These are phyloP conservation scores for Colletotrichum lindemuthianum DNA, from an alignment of 2,329 filamentous ascomycete species.

Conservation along the genomic window DNA sequence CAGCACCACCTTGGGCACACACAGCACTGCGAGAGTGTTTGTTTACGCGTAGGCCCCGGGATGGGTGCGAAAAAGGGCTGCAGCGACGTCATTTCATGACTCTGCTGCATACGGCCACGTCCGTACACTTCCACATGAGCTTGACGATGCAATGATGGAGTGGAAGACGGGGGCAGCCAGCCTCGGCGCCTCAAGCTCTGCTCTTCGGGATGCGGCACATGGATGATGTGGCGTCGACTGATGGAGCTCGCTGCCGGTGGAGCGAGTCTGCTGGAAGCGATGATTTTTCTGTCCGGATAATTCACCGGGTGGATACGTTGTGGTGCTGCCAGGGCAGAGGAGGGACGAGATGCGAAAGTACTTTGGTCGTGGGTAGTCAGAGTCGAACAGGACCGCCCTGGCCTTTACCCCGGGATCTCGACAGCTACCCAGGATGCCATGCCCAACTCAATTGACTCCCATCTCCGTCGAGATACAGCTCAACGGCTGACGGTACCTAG, in stretches of 20 bases:
- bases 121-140: constrained; percentile 5
- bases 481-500: constrained; percentile 13
- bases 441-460: constrained; percentile 21
- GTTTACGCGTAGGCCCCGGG: not conserved
- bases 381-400: constrained; percentile 12
- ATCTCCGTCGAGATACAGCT: constrained; percentile 7
- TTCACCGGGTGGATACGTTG: constrained; percentile 24
- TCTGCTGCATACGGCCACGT: constrained; percentile 10
- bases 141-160: constrained; percentile 14
- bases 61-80: constrained; percentile 5
- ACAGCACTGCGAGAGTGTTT: not conserved
- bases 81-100: constrained; percentile 26
- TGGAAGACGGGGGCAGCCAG: not conserved
- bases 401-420: constrained; percentile 32
- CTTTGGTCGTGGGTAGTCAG: constrained; percentile 19
- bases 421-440: constrained; percentile 24
- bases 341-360: constrained; percentile 31
- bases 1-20: constrained; percentile 7
- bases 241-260: not conserved
- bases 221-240: constrained; percentile 26
- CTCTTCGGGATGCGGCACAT: constrained; percentile 26
- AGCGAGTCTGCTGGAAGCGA: constrained; percentile 10
- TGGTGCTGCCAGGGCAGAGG: constrained; percentile 14
- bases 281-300: constrained; percentile 20
- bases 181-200: constrained; percentile 24